Conservation (phyloP, 192 early-diverging fungal genomes). For the Rhizoclosmatium sp. region DNA sequence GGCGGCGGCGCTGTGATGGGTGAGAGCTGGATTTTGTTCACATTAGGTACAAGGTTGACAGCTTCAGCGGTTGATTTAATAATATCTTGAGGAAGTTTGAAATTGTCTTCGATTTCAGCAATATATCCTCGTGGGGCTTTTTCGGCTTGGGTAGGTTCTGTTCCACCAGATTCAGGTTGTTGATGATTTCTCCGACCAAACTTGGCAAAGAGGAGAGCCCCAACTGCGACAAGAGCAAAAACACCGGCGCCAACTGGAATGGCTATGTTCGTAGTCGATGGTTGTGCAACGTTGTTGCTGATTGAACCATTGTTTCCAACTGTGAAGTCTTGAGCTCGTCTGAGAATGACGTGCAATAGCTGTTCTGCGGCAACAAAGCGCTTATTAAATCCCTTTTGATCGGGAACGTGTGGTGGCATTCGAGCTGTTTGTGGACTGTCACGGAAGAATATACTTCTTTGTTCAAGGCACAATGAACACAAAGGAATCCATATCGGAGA, state of each 20-base stretch:
- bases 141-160: not conserved
- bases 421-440: too few species aligned
- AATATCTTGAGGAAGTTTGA: constrained; percentile 19
- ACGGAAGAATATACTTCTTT: too few species aligned
- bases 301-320: too few species aligned
- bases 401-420: not conserved
- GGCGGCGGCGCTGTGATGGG: not conserved
- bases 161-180: not conserved
- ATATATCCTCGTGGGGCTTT: constrained; percentile 8
- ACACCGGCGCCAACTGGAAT: not conserved
- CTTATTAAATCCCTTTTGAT: not conserved
- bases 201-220: constrained; percentile 12
- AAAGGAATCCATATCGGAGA: not conserved
- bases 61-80: constrained; percentile 6
- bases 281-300: too few species aligned
- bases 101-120: constrained; percentile 28
- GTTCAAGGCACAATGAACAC: not conserved
- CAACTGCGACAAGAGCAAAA: constrained; percentile 3
- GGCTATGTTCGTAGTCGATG: not conserved
- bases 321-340: too few species aligned
- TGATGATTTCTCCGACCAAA: not conserved
- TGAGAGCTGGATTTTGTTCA: not conserved
- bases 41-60: not conserved
- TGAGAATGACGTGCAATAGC: too few species aligned
- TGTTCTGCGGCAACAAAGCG: too few species aligned